Evolutionary conservation across 1,284 basidiomycete species (phyloP).

Genomic region (Gymnopus androsaceus): DNA sequence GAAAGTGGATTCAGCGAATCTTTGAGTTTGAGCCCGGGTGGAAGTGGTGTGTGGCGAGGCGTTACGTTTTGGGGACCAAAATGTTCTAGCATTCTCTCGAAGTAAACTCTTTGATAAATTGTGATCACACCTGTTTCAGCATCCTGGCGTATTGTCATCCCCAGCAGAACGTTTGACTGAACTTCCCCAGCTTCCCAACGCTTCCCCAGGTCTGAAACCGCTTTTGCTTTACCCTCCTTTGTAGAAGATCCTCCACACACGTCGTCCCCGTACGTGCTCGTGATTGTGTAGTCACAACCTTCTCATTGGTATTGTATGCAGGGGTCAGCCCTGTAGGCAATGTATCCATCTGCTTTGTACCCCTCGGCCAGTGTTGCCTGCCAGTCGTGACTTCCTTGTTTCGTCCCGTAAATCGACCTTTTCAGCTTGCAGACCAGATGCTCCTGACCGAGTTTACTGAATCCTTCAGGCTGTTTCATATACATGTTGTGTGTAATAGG

Average conservation of each 20-base stretch:
- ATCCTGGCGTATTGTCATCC: slow-evolving; percentile 4
- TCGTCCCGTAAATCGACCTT: slow-evolving; percentile 43
- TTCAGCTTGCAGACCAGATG: slow-evolving; percentile 34
- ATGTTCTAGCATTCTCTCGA: not conserved
- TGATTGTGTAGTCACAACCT: not conserved
- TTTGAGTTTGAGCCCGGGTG: not conserved
- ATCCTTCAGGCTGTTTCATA: slow-evolving; percentile 35
- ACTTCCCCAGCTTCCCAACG: not conserved
- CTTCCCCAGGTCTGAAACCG: not conserved
- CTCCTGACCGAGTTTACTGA: slow-evolving; percentile 29
- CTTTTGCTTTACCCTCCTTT: not conserved
- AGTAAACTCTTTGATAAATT: slow-evolving; percentile 2
- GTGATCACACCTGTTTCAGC: not conserved
- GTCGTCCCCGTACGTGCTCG: slow-evolving; percentile 10
- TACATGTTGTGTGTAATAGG: slow-evolving; percentile 27
- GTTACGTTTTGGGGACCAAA: not conserved
- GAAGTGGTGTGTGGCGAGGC: not conserved
- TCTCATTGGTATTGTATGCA: slow-evolving; percentile 27
- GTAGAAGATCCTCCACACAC: slow-evolving; percentile 4
- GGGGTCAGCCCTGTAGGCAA: slow-evolving; percentile 11
- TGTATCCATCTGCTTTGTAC: slow-evolving; percentile 32
- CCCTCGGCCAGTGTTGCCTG: slow-evolving; percentile 35
- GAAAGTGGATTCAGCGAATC: not conserved
- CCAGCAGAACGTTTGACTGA: not conserved
- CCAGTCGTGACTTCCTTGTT: slow-evolving; percentile 39